phyloP scores from a whole-genome alignment of 108 stramenopile genomes.

The Fragilaria crotonensis region DNA sequence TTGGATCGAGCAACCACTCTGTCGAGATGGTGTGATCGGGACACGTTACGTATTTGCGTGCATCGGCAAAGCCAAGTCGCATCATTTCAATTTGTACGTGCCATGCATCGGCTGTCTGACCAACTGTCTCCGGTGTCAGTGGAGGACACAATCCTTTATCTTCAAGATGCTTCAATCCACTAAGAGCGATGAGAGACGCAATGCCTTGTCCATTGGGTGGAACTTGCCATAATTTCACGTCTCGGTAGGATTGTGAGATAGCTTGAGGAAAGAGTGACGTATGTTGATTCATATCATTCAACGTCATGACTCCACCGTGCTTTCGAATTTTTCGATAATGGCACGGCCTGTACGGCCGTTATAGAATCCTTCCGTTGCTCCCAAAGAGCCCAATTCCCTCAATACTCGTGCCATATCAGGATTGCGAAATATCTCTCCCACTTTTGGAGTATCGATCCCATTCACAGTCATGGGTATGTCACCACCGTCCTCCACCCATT shows the following conservation, averaged over 20 bases:
- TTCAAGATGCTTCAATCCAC: conserved; percentile 55
- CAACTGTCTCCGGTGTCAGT: conserved; percentile 17
- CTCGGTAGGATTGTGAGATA: conserved; percentile 63
- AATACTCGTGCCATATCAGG: conserved; percentile 83
- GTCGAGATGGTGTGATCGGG: conserved; percentile 31
- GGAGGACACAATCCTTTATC: conserved; percentile 15
- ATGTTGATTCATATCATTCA: conserved; percentile 76
- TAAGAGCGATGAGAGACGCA: conserved; percentile 87
- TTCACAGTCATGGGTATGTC: conserved; percentile 45
- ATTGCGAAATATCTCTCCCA: conserved; percentile 83
- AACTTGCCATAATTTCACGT: conserved; percentile 74
- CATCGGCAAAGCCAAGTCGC: conserved; percentile 89
- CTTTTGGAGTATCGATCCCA: conserved; percentile 41
- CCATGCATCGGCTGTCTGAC: conserved; percentile 41
- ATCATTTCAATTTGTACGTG: conserved; percentile 86
- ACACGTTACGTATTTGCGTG: conserved; percentile 68
- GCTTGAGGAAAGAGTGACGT: conserved; percentile 71
- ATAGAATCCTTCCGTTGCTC: conserved; percentile 88
- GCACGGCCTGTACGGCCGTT: conserved; percentile 68
- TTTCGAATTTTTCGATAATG: conserved; percentile 70
- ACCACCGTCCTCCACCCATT: conserved; percentile 54
- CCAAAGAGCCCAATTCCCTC: conserved; percentile 61
- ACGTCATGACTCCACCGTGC: conserved; percentile 78
- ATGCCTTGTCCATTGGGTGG: conserved; percentile 96
- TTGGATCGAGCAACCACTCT: conserved; percentile 35